Evolutionary conservation across 176 grass and related monocot species (phyloP).

Genomic region (Carex littledalei): DNA sequence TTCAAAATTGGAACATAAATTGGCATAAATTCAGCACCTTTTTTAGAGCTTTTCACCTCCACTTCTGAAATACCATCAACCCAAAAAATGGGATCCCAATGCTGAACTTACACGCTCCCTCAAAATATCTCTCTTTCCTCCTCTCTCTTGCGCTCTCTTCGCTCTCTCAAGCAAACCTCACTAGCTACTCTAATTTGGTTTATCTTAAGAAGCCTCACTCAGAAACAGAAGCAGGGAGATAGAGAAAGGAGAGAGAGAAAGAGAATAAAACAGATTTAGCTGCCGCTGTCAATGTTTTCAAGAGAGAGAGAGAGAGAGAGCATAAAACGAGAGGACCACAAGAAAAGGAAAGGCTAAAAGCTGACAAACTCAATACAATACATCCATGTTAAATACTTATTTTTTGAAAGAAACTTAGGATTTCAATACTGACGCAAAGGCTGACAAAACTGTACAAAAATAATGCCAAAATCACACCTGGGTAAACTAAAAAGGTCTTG

Average conservation of each 20-base stretch:
- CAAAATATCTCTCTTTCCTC: constrained; percentile 3
- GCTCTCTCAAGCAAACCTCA: background rate
- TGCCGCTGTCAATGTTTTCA: constrained; percentile 34
- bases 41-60: background rate
- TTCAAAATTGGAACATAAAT: constrained; percentile 16
- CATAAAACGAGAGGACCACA: constrained; percentile 51
- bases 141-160: background rate
- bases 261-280: constrained; percentile 39
- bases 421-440: constrained; percentile 41
- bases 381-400: constrained; percentile 27
- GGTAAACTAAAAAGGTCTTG: constrained; percentile 31
- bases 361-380: constrained; percentile 29
- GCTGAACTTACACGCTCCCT: background rate
- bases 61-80: constrained; percentile 15
- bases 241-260: constrained; percentile 32
- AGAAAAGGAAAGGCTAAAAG: constrained; percentile 39
- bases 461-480: constrained; percentile 61
- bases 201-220: constrained; percentile 15
- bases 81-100: constrained; percentile 9
- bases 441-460: constrained; percentile 60
- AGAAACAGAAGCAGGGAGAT: background rate
- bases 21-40: constrained; percentile 15
- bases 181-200: background rate
- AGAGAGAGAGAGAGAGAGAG: constrained; percentile 43
- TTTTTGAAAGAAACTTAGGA: constrained; percentile 30